Conservation (phyloP, 768 basidiomycete species). For the Exsudoporus frostii region DNA sequence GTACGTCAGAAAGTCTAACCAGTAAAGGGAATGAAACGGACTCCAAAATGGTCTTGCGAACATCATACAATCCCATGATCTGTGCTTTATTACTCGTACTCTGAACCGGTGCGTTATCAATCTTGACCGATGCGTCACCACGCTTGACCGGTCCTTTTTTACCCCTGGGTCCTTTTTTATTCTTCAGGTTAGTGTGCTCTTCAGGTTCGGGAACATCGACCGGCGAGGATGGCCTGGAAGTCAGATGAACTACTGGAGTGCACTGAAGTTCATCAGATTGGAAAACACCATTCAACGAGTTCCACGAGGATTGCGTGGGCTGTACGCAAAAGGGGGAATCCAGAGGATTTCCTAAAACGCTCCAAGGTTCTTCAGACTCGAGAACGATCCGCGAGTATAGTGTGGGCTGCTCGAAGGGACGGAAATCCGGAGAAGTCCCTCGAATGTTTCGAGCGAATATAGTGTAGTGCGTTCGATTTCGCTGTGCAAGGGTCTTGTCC, state of each 20-base stretch:
- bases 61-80: constrained; percentile 31
- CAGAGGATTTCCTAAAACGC: no score
- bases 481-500: constrained; percentile 37
- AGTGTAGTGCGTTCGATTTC: constrained; percentile 32
- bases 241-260: no score
- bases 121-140: no score
- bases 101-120: no score
- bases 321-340: no score
- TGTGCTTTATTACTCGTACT: constrained; percentile 1
- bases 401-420: constrained; percentile 23
- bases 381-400: constrained; percentile 9
- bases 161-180: no score
- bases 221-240: no score
- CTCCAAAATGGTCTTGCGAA: constrained; percentile 36
- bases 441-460: constrained; percentile 35
- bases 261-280: no score
- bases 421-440: constrained; percentile 42
- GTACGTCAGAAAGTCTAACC: not conserved
- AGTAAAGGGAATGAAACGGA: constrained; percentile 14
- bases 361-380: constrained; percentile 5
- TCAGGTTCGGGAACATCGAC: no score
- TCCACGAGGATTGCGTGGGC: no score
- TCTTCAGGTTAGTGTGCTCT: not conserved
- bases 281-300: no score
- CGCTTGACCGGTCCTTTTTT: no score